These are phyloP conservation scores for Hortaea werneckii DNA, from an alignment of 2,329 filamentous ascomycete genomes.

Conservation along the genomic window DNA sequence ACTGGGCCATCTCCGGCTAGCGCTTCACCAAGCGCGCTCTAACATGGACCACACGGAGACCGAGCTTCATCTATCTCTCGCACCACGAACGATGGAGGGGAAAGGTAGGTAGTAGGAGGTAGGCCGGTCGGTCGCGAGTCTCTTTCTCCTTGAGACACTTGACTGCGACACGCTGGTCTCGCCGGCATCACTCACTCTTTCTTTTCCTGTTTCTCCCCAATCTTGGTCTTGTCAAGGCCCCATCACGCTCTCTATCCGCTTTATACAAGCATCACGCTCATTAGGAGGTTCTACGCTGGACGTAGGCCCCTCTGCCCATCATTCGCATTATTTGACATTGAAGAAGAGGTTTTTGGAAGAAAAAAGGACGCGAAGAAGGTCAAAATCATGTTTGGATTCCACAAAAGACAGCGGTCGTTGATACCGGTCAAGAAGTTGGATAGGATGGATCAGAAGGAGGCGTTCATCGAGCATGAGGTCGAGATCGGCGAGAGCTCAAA, in stretches of 20 bases:
- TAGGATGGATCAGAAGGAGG: slow-evolving; percentile 29
- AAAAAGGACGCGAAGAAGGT: background rate
- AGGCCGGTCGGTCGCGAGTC: background rate
- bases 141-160: background rate
- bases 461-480: slow-evolving; percentile 3
- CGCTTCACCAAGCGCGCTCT: background rate
- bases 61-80: slow-evolving; percentile 2
- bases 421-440: slow-evolving; percentile 34
- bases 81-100: background rate
- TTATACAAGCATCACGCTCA: background rate
- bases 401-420: slow-evolving; percentile 30
- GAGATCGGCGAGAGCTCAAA: slow-evolving; percentile 16
- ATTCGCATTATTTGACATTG: too few species aligned
- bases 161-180: too few species aligned
- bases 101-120: background rate
- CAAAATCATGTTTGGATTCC: slow-evolving; percentile 33
- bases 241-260: background rate
- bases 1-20: background rate
- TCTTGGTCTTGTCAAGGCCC: too few species aligned
- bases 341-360: background rate
- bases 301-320: background rate
- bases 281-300: background rate
- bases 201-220: too few species aligned
- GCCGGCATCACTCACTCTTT: too few species aligned
- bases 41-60: background rate